Evolutionary conservation across 2,329 filamentous ascomycete genomes (phyloP).

Genomic region (Capronia coronata): DNA sequence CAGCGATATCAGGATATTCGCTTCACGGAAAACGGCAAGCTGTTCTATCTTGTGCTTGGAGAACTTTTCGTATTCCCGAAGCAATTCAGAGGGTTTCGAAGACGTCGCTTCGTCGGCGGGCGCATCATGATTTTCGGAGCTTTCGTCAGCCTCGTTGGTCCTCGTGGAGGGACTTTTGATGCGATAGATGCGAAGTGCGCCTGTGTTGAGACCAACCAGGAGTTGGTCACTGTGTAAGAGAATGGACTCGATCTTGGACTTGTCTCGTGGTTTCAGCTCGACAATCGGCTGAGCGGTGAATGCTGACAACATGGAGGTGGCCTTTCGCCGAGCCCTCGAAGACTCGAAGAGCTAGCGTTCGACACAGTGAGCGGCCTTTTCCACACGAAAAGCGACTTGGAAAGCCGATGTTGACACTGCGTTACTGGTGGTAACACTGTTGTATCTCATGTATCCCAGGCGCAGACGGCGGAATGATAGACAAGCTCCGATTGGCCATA

Average conservation of each 20-base stretch:
- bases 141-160: conserved; percentile 31
- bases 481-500: conserved; percentile 3
- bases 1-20: conserved; percentile 80
- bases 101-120: conserved; percentile 19
- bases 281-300: conserved; percentile 94
- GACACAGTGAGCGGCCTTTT: neutral
- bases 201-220: conserved; percentile 85
- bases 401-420: neutral
- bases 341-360: neutral
- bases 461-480: neutral
- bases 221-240: conserved; percentile 88
- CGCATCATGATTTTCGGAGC: conserved; percentile 19
- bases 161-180: conserved; percentile 59
- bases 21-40: conserved; percentile 91
- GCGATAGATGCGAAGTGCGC: conserved; percentile 81
- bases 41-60: conserved; percentile 85
- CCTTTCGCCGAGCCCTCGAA: conserved; percentile 1
- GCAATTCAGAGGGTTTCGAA: conserved; percentile 62
- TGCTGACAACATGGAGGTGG: conserved; percentile 73
- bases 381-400: neutral
- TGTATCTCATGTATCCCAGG: neutral
- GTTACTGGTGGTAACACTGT: neutral
- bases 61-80: conserved; percentile 92
- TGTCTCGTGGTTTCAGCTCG: conserved; percentile 92
- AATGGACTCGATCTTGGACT: conserved; percentile 94